Evolutionary conservation across 768 basidiomycete species (phyloP).

Genomic region (Sarcodon sp.): DNA sequence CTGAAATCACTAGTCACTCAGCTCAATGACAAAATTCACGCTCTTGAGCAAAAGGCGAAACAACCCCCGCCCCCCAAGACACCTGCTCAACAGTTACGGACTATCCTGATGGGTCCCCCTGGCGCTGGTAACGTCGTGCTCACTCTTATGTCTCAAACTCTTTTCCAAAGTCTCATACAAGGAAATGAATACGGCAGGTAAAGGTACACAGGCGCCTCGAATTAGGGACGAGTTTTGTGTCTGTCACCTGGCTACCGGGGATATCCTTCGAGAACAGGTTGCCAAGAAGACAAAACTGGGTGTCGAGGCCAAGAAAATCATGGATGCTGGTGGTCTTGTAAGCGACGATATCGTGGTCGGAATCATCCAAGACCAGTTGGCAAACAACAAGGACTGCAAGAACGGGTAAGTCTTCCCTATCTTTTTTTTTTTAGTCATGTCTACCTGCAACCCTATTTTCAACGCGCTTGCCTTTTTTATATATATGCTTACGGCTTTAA

Average conservation of each 20-base stretch:
- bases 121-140: constrained; percentile 67
- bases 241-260: constrained; percentile 97
- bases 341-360: constrained; percentile 94
- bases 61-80: constrained; percentile 30
- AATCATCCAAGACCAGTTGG: constrained; percentile 94
- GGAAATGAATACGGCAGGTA: constrained; percentile 40
- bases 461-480: neutral
- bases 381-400: constrained; percentile 86
- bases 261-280: constrained; percentile 97
- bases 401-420: constrained; percentile 62
- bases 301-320: constrained; percentile 89
- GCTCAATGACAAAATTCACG: constrained; percentile 79
- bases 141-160: constrained; percentile 1
- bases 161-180: neutral
- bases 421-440: neutral
- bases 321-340: constrained; percentile 94
- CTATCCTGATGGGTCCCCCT: constrained; percentile 92
- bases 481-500: neutral
- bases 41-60: constrained; percentile 64
- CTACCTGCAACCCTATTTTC: neutral
- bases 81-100: constrained; percentile 70
- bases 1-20: constrained; percentile 87
- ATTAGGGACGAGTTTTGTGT: constrained; percentile 91
- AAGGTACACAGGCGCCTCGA: constrained; percentile 94
- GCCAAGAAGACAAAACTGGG: constrained; percentile 78